Conservation (phyloP, 169 alveolate species). For the Ichthyophthirius multifiliis region DNA sequence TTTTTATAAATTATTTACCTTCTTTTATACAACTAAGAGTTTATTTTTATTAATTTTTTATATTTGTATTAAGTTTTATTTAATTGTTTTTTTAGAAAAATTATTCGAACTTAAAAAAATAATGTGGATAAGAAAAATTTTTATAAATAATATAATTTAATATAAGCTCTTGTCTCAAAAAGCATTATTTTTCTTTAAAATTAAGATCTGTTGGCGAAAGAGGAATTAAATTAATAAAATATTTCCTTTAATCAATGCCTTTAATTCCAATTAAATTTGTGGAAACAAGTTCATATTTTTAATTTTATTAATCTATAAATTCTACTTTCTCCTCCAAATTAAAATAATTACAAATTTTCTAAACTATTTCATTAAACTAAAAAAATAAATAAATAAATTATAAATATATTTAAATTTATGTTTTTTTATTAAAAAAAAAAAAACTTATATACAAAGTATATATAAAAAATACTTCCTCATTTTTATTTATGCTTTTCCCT, state of each 20-base stretch:
- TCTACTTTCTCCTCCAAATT: slow-evolving; percentile 39
- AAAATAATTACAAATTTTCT: slow-evolving; percentile 58
- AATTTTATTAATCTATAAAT: slow-evolving; percentile 50
- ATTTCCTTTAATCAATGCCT: slow-evolving; percentile 80
- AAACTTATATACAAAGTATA: too few relatives aligned
- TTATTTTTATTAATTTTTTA: too few relatives aligned
- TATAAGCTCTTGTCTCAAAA: slow-evolving; percentile 68
- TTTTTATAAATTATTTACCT: too few relatives aligned
- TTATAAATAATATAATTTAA: slow-evolving; percentile 47
- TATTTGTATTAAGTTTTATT: too few relatives aligned
- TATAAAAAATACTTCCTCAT: too few relatives aligned
- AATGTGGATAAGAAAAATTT: too few relatives aligned
- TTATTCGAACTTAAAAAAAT: too few relatives aligned
- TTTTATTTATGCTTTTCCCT: slow-evolving; percentile 53
- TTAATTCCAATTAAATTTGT: slow-evolving; percentile 76
- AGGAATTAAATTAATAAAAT: slow-evolving; percentile 66
- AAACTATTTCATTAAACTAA: slow-evolving; percentile 62
- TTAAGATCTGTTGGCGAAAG: slow-evolving; percentile 82
- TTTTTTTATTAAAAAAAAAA: too few relatives aligned
- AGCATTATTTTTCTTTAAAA: slow-evolving; percentile 61
- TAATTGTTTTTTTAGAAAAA: too few relatives aligned
- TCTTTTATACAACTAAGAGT: too few relatives aligned
- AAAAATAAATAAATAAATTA: too few relatives aligned
- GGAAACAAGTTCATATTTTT: slow-evolving; percentile 61
- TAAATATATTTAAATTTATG: too few relatives aligned